Base-by-base conservation (phyloP, 257 asterid genomes). In the Petrea volubilis region DNA sequence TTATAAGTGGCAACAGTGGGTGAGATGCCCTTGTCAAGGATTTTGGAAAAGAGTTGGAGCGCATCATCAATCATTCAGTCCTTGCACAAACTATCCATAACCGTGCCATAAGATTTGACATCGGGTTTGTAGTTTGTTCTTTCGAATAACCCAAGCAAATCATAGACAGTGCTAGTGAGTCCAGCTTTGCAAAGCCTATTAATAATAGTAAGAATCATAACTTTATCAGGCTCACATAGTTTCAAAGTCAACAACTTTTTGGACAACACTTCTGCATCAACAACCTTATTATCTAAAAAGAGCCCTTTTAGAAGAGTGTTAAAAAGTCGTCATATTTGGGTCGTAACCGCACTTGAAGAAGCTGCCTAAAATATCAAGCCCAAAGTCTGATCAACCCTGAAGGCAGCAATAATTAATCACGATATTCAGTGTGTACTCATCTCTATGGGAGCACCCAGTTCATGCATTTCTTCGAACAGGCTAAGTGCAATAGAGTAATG, bases 231-330 rank as follows among this genome's bases (percentile, higher is more conserved):
- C 46, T 68, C 69, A 64, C 79, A 78, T 0, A 73, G 7, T 44
- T 52, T 25, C 2, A 53, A 20, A 15, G 0, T 31, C 15, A 21
- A n/a, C 49, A 71, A 47, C 64, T 46, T 77, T 33, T 49, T 63
- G 72, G 70, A 77, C 44, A 76, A n/a, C 27, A 33, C 49, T 17
- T 21, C 57, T 6, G 71, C 71, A 60, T 65, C 71, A 7, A 0
- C n/a, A 6, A 31, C 44, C 57, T 46, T 55, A 28, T 18, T 28
- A 9, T n/a, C 23, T 40, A 38, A 27, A 21, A 55, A 68, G 47
- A 78, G 58, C 0, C 83, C 77, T 24, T 46, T 69, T 2, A 74
- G 23, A 21, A 78, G 44, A 55, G 66, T 62, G 56, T 0, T 55
- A 67, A 72, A n/a, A 67, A 25, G 57, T 52, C 13, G 46, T 51